These are phyloP conservation scores for Pleurotus cornucopiae DNA, from an alignment of 768 basidiomycete species.

Conservation along the genomic window DNA sequence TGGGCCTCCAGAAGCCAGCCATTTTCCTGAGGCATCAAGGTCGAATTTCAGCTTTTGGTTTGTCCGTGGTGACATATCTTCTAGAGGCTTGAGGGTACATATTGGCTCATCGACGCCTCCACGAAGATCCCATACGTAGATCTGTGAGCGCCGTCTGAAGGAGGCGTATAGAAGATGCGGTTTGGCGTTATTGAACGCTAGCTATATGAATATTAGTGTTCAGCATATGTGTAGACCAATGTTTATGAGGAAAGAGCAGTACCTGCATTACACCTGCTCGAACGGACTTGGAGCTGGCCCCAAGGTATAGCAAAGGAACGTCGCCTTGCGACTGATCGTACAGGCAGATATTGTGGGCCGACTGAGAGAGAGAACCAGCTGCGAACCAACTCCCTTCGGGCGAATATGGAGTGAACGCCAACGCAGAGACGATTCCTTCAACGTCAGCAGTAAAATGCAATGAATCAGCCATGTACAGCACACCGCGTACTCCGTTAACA, in stretches of 20 bases:
- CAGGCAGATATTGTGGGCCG: slow-evolving; percentile 56
- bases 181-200: slow-evolving; percentile 70
- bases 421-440: slow-evolving; percentile 81
- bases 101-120: slow-evolving; percentile 43
- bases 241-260: slow-evolving; percentile 1
- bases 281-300: slow-evolving; percentile 35
- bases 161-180: slow-evolving; percentile 77
- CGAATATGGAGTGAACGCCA: slow-evolving; percentile 61
- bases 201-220: slow-evolving; percentile 30
- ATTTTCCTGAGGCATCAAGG: slow-evolving; percentile 62
- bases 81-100: slow-evolving; percentile 26
- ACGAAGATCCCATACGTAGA: slow-evolving; percentile 82
- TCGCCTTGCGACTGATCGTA: slow-evolving; percentile 58
- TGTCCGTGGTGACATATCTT: slow-evolving; percentile 26
- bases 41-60: slow-evolving; percentile 84
- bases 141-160: slow-evolving; percentile 57
- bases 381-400: slow-evolving; percentile 66
- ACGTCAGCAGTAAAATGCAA: not conserved
- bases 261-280: slow-evolving; percentile 55
- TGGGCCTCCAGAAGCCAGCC: slow-evolving; percentile 65
- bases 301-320: slow-evolving; percentile 58
- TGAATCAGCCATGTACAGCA: not conserved
- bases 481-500: not conserved
- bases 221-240: not conserved
- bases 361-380: slow-evolving; percentile 67